A percentile compares a stretch with the other conserved stretches of the same genome.
phyloP scores from a whole-genome alignment of 805 yeast genomes.

The Teunomyces lycoperdinae region DNA sequence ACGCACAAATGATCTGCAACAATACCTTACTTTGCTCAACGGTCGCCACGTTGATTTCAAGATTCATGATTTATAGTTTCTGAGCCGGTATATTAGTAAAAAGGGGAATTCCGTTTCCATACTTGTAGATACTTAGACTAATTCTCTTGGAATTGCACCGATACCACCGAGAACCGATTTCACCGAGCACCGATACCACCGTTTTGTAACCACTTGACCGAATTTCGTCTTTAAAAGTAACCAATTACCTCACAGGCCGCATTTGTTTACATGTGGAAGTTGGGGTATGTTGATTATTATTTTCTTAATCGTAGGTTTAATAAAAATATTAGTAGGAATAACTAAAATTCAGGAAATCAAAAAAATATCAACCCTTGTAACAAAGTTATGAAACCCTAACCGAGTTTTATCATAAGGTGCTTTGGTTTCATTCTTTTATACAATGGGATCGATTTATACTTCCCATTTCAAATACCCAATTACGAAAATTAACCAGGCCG shows the following conservation, averaged over 20 bases:
- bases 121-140: neutral
- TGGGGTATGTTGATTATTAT: neutral
- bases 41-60: neutral
- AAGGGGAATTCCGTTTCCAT: neutral
- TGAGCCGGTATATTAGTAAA: neutral
- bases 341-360: neutral
- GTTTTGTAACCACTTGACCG: neutral
- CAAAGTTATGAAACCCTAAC: neutral
- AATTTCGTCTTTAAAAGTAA: neutral
- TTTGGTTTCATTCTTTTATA: neutral
- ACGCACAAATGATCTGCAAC: neutral
- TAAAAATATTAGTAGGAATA: neutral
- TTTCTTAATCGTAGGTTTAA: neutral
- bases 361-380: neutral
- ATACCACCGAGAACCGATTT: neutral
- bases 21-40: neutral
- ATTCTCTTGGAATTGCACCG: neutral
- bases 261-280: neutral
- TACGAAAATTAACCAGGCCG: neutral
- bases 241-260: neutral
- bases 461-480: neutral
- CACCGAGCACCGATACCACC: neutral
- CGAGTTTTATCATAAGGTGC: neutral
- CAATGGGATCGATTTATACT: neutral
- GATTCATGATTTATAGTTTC: neutral